These are phyloP conservation scores for Panaeolus papilionaceus DNA, from an alignment of 768 basidiomycete species.

Conservation along the genomic window DNA sequence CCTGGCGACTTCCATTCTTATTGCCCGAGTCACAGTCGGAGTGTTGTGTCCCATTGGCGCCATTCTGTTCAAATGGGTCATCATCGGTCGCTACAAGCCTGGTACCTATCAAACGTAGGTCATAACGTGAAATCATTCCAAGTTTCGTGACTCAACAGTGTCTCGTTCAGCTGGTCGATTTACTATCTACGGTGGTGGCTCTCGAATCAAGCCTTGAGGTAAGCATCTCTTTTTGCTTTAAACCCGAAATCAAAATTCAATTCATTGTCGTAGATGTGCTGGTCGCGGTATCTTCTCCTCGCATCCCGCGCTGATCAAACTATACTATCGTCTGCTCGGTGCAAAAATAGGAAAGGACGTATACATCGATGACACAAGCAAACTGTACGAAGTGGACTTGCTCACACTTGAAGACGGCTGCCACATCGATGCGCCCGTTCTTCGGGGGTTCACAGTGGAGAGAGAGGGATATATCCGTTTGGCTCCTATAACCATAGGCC, in stretches of 20 bases:
- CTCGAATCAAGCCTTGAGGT: conserved; percentile 45
- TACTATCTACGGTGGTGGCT: conserved; percentile 54
- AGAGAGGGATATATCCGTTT: conserved; percentile 51
- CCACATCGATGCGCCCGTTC: conserved; percentile 44
- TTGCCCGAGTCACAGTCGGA: conserved; percentile 40
- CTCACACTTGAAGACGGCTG: conserved; percentile 49
- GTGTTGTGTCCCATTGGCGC: conserved; percentile 44
- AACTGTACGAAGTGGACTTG: conserved; percentile 51
- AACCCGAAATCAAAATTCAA: not conserved
- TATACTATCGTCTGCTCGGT: conserved; percentile 54
- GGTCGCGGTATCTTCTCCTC: conserved; percentile 49
- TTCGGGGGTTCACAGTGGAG: conserved; percentile 54
- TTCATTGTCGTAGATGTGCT: conserved; percentile 32
- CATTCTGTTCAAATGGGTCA: conserved; percentile 52
- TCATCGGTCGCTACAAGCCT: conserved; percentile 48
- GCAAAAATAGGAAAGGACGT: conserved; percentile 50
- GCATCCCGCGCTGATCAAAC: conserved; percentile 41
- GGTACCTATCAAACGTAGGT: conserved; percentile 44
- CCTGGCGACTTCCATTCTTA: conserved; percentile 41
- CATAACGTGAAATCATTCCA: not conserved
- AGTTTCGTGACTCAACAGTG: not conserved
- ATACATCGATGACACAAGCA: conserved; percentile 41
- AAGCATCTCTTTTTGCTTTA: not conserved
- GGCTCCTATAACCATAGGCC: conserved; percentile 43
- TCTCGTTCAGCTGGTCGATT: conserved; percentile 38